phyloP scores from a whole-genome alignment of 495 filamentous ascomycete species.

The Penicillium parvum region DNA sequence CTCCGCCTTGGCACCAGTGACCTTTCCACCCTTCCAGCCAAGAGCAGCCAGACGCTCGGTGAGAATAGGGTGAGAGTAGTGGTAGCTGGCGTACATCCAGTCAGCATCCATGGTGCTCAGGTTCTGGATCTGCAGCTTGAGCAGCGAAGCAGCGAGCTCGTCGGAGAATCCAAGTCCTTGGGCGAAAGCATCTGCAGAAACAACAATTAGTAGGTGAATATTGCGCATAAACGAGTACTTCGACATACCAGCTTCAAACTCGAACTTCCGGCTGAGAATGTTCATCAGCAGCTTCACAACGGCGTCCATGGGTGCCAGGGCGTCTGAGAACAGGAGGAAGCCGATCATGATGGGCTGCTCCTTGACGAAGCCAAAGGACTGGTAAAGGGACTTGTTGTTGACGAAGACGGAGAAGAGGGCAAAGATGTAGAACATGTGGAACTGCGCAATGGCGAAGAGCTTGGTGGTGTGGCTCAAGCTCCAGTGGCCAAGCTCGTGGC shows the following conservation, averaged over 20 bases:
- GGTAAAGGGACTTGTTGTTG: slow-evolving; percentile 86
- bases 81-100: slow-evolving; percentile 95
- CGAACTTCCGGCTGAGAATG: slow-evolving; percentile 85
- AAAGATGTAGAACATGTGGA: slow-evolving; percentile 95
- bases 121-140: slow-evolving; percentile 98
- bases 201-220: background rate
- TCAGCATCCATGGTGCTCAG: slow-evolving; percentile 98
- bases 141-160: slow-evolving; percentile 78
- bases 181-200: slow-evolving; percentile 69
- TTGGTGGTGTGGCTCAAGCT: slow-evolving; percentile 90
- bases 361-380: slow-evolving; percentile 82
- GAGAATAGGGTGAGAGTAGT: slow-evolving; percentile 96
- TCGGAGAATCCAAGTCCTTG: slow-evolving; percentile 76
- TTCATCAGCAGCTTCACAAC: slow-evolving; percentile 94
- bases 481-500: slow-evolving; percentile 97
- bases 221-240: background rate
- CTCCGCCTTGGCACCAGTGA: slow-evolving; percentile 43
- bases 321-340: slow-evolving; percentile 93
- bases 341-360: slow-evolving; percentile 91
- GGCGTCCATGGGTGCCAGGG: slow-evolving; percentile 84
- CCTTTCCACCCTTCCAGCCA: slow-evolving; percentile 69
- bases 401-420: slow-evolving; percentile 94
- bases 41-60: slow-evolving; percentile 88
- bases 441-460: slow-evolving; percentile 82
- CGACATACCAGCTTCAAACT: slow-evolving; percentile 83